Base-by-base conservation (phyloP, 2,329 filamentous ascomycete genomes). In the Nothophoma quercina region DNA sequence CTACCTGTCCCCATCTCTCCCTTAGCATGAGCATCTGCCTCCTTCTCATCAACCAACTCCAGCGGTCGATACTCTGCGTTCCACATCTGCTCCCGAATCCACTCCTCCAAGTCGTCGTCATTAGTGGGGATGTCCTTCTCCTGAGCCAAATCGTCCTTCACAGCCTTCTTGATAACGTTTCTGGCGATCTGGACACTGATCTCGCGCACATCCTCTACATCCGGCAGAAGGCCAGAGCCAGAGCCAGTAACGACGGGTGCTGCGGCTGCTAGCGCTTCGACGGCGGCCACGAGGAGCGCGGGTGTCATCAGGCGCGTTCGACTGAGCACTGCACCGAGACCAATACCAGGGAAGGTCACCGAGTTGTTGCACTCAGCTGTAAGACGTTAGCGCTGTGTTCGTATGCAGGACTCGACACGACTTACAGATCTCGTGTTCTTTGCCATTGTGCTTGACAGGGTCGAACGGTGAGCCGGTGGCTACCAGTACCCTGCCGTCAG, bases 341-440 rank as follows among this genome's bases (percentile, higher is more conserved):
- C 91, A 52, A 96, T 93, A 0, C 91, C 91, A 0, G 91, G 91
- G 72, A 96, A 96, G 13, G 88, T 88, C 26, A 90, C 89, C 1
- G 86, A 89, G 75, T 96, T 96, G 77, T 96, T 96, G 77, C 92
- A 96, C 73, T 96, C 91, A 19, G 90, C 90, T 67, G 83, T 9
- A 18, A 4, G 13, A 12, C n/a, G 35, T 63, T 33, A 67, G 55
- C 19, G 32, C 5, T 10, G 6, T 8, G 4, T 23, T 13, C 30
- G 13, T 32, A 6, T 18, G 7, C 2, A n/a, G 26, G 10, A 40
- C 12, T 28, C 10, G 10, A 51, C 82, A 56, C 74, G 8, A 68
- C 75, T 65, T 67, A 82, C 80, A 78, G 15, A 86, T 80, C 33
- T 85, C 82, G 47, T 81, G 81, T 62, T 79, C 77, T 33, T 75